Evolutionary conservation across 225 moss, liverwort and hornwort species (phyloP).

Genomic region (Polytrichum formosum): DNA sequence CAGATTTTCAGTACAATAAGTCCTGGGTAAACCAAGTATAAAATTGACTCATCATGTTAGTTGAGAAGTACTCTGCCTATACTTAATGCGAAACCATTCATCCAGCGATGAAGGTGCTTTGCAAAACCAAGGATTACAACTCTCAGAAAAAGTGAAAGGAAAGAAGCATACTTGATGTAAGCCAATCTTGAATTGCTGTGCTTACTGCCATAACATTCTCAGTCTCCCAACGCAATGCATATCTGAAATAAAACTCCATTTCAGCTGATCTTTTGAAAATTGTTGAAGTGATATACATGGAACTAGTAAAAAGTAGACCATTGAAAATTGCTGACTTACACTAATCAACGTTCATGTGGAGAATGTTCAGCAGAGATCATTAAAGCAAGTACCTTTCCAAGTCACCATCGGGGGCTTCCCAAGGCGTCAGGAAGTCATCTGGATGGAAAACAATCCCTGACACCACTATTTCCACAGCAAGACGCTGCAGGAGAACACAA

Average conservation of each 20-base stretch:
- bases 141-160: not conserved
- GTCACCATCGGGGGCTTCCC: constrained; percentile 76
- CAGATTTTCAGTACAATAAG: no score
- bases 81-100: not conserved
- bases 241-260: constrained; percentile 34
- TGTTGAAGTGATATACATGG: not conserved
- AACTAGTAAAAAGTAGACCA: not conserved
- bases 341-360: not conserved
- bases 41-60: not conserved
- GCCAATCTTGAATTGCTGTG: constrained; percentile 91
- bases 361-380: not conserved
- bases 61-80: not conserved
- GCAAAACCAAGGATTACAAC: not conserved
- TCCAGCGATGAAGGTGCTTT: not conserved
- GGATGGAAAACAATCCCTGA: constrained; percentile 74
- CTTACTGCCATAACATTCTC: constrained; percentile 80
- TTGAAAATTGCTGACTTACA: not conserved
- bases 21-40: no score
- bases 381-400: constrained; percentile 29
- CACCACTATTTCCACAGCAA: constrained; percentile 87
- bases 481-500: constrained; percentile 46
- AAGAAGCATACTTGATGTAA: constrained; percentile 52
- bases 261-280: not conserved
- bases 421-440: constrained; percentile 72
- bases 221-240: constrained; percentile 85